Evolutionary conservation across 2,329 filamentous ascomycete genomes (phyloP).

Genomic region (Dendryphion nanum): DNA sequence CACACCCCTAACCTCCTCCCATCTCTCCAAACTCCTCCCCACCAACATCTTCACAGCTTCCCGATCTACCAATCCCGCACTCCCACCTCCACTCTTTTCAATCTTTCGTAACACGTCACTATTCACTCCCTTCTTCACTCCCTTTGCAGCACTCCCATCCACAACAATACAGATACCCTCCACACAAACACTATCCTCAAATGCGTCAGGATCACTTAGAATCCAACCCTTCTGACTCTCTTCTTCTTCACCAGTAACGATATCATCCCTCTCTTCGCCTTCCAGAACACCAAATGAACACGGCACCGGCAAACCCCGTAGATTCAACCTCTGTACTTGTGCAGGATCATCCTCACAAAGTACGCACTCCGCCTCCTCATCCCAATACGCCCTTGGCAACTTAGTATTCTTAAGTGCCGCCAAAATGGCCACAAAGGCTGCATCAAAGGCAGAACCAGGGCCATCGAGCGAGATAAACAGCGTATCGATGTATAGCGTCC

Average conservation of each 20-base stretch:
- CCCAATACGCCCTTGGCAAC: constrained; percentile 78
- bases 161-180: constrained; percentile 83
- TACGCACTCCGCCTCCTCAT: constrained; percentile 74
- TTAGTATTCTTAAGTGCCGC: constrained; percentile 77
- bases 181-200: constrained; percentile 81
- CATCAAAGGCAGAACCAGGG: constrained; percentile 74
- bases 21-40: constrained; percentile 61
- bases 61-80: constrained; percentile 65
- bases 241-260: constrained; percentile 21
- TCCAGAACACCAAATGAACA: constrained; percentile 58
- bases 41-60: constrained; percentile 62
- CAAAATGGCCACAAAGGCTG: constrained; percentile 80
- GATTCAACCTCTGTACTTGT: constrained; percentile 55
- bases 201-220: constrained; percentile 81
- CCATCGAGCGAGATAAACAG: constrained; percentile 91
- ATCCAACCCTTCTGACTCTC: constrained; percentile 58
- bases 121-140: constrained; percentile 67
- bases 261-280: constrained; percentile 42
- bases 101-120: constrained; percentile 63
- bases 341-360: constrained; percentile 66
- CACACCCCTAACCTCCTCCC: too few species aligned
- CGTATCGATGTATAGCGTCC: constrained; percentile 94
- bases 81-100: constrained; percentile 82
- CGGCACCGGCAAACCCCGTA: constrained; percentile 70
- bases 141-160: constrained; percentile 59